These are phyloP conservation scores for Emmonsia crescens DNA, from an alignment of 2,329 filamentous ascomycete species.

Conservation along the genomic window DNA sequence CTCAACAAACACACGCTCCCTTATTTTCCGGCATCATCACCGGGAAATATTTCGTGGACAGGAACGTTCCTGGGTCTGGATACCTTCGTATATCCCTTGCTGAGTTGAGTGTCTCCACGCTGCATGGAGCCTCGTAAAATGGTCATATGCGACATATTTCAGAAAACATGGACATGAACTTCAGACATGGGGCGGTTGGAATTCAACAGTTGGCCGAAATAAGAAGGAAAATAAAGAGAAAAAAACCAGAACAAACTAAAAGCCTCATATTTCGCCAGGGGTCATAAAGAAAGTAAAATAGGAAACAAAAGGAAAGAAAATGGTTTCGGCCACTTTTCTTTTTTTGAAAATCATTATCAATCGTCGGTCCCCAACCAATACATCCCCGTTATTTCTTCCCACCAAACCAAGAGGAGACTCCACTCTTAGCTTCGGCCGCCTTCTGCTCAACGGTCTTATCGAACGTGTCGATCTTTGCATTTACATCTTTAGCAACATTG, in stretches of 20 bases:
- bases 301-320: not conserved
- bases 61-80: not conserved
- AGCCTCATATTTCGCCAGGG: not conserved
- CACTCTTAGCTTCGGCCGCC: constrained; percentile 71
- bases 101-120: not conserved
- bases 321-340: not conserved
- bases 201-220: not conserved
- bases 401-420: constrained; percentile 78
- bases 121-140: not conserved
- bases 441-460: constrained; percentile 72
- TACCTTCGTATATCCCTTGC: not conserved
- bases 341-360: not conserved
- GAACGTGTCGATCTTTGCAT: constrained; percentile 57
- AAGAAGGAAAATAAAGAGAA: not conserved
- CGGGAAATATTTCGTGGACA: not conserved
- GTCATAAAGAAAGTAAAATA: not conserved
- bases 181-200: not conserved
- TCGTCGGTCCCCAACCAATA: not conserved
- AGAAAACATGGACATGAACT: not conserved
- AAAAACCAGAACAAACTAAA: not conserved
- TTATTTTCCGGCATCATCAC: not conserved
- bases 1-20: not conserved
- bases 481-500: constrained; percentile 47
- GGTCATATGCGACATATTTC: not conserved
- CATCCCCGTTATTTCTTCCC: constrained; percentile 17